Conservation (phyloP, 345 rosid species). For the Arabidopsis arenosa region DNA sequence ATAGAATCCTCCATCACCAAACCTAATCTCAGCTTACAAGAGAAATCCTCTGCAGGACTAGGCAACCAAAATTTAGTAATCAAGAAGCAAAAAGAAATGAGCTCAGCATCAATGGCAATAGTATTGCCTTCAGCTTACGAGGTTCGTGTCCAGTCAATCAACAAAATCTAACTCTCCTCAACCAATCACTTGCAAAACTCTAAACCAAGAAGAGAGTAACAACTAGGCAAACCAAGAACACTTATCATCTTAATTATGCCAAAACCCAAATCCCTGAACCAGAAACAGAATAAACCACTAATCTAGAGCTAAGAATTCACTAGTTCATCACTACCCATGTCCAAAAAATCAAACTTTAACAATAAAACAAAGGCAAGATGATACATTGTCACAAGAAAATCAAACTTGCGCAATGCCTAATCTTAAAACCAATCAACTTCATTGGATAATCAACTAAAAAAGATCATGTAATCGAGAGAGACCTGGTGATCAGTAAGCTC, state of each 20-base stretch:
- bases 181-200: constrained; percentile 2
- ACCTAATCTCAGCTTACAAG: constrained; percentile 5
- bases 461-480: neutral
- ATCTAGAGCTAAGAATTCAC: neutral
- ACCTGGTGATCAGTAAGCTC: constrained; percentile 82
- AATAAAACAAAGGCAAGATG: neutral
- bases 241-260: constrained; percentile 3
- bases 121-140: neutral
- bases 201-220: constrained; percentile 18
- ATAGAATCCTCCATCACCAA: constrained; percentile 1
- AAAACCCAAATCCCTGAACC: constrained; percentile 8
- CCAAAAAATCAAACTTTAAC: constrained; percentile 27
- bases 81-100: constrained; percentile 2
- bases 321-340: constrained; percentile 11
- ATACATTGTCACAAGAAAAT: constrained; percentile 6
- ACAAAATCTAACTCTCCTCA: neutral
- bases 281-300: neutral
- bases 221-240: constrained; percentile 2
- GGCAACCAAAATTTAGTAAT: constrained; percentile 11
- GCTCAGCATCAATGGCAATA: constrained; percentile 1
- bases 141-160: neutral
- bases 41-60: neutral
- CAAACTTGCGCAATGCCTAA: constrained; percentile 25
- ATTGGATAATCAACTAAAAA: neutral
- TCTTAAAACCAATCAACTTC: constrained; percentile 20